Percentiles rank a stretch among this genome's conserved stretches.
Conservation (phyloP, 345 rosid species). For the Jatropha curcas region DNA sequence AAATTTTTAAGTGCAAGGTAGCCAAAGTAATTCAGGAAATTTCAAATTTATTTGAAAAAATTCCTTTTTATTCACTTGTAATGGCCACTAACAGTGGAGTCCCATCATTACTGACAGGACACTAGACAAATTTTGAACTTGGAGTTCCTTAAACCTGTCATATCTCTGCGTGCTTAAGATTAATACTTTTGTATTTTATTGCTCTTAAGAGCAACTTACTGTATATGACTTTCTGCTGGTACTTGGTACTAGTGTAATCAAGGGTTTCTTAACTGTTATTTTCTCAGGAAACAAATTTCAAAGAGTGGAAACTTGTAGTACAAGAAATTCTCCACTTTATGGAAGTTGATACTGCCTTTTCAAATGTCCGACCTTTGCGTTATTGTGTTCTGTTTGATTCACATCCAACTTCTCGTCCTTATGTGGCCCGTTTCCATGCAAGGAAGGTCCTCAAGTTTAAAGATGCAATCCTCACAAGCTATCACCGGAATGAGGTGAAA, state of each 20-base stretch:
- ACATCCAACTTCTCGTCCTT: conserved; percentile 72
- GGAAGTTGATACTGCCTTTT: conserved; percentile 42
- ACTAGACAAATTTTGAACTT: background rate
- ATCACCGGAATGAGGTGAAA: conserved; percentile 79
- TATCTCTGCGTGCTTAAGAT: background rate
- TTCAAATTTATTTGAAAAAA: background rate
- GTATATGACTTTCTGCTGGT: background rate
- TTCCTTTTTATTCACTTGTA: background rate
- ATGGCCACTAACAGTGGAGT: background rate
- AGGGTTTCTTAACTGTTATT: background rate
- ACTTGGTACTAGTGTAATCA: conserved; percentile 3
- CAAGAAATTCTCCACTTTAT: conserved; percentile 76
- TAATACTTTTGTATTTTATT: background rate
- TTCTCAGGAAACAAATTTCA: conserved; percentile 75
- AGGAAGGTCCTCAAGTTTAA: conserved; percentile 74
- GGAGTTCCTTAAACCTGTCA: background rate
- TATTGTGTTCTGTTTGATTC: conserved; percentile 66
- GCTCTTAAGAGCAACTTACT: background rate
- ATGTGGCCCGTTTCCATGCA: conserved; percentile 78
- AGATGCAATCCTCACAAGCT: conserved; percentile 83
- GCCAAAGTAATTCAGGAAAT: background rate
- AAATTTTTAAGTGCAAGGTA: background rate
- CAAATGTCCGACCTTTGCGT: conserved; percentile 69
- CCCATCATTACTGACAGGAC: background rate
- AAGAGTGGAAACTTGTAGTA: conserved; percentile 88